Evolutionary conservation across 1,139 yeast genomes (phyloP).

Genomic region (Yamadazyma sp.): DNA sequence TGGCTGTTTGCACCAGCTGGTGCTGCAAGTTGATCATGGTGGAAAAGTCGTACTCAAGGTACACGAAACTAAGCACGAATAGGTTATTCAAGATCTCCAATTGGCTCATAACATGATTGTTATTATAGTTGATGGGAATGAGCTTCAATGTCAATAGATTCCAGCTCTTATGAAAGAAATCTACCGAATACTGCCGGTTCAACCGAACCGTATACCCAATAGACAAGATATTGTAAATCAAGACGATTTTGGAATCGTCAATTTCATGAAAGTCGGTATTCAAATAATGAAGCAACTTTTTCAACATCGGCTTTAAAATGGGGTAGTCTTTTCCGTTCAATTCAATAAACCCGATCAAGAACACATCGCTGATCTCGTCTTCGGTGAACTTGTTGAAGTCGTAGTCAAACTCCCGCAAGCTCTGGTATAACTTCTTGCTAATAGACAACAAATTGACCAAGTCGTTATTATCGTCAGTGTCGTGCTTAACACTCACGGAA

Average conservation of each 20-base stretch:
- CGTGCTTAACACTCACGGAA: conserved; percentile 7
- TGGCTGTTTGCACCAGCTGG: conserved; percentile 1
- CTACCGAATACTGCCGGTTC: conserved; percentile 24
- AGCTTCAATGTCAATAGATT: conserved; percentile 40
- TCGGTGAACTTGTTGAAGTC: conserved; percentile 15
- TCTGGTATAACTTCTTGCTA: conserved; percentile 29
- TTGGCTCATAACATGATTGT: conserved; percentile 38
- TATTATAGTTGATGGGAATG: conserved; percentile 41
- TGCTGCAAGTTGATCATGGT: conserved; percentile 1
- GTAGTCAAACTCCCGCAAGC: conserved; percentile 20
- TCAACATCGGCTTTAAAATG: conserved; percentile 21
- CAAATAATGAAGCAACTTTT: conserved; percentile 28
- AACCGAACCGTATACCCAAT: conserved; percentile 24
- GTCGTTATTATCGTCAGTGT: conserved; percentile 20
- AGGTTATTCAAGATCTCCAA: conserved; percentile 38
- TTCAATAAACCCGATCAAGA: conserved; percentile 33
- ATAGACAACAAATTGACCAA: conserved; percentile 34
- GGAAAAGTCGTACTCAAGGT: conserved; percentile 28
- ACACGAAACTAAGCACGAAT: conserved; percentile 31
- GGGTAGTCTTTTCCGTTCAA: conserved; percentile 18
- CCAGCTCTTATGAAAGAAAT: conserved; percentile 44
- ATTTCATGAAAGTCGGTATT: conserved; percentile 16
- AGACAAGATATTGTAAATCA: conserved; percentile 27
- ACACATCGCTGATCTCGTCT: conserved; percentile 24
- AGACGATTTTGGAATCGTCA: conserved; percentile 28